Percentiles rank a stretch among this genome's conserved stretches.
Evolutionary conservation across 257 asterid species (phyloP).

Genomic region (Solanum ossicruentum): DNA sequence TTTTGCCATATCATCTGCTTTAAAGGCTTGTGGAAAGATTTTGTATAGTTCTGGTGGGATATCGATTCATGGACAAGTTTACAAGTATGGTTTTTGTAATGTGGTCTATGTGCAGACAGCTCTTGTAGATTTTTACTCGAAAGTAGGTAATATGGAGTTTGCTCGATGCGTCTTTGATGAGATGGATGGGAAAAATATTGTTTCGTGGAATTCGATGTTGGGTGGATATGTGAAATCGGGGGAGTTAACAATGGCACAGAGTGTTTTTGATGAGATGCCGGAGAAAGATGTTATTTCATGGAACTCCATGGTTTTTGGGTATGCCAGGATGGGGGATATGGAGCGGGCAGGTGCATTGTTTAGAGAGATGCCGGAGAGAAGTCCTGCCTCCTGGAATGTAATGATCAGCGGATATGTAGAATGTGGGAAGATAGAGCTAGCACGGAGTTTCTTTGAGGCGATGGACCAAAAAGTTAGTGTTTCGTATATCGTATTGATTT

Average conservation of each 20-base stretch:
- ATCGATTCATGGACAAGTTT: conserved; percentile 58
- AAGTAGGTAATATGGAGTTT: conserved; percentile 45
- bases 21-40: conserved; percentile 59
- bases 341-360: conserved; percentile 52
- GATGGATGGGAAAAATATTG: conserved; percentile 46
- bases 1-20: conserved; percentile 53
- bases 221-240: conserved; percentile 53
- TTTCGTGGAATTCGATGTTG: conserved; percentile 75
- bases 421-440: conserved; percentile 45
- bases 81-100: conserved; percentile 43
- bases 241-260: conserved; percentile 42
- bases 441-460: conserved; percentile 51
- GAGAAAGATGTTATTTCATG: conserved; percentile 57
- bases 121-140: conserved; percentile 61
- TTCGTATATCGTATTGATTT: conserved; percentile 62
- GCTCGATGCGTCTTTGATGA: conserved; percentile 60
- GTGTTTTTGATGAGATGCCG: conserved; percentile 66
- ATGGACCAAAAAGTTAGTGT: conserved; percentile 49
- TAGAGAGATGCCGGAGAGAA: conserved; percentile 53
- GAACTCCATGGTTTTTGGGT: conserved; percentile 70
- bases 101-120: conserved; percentile 72
- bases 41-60: conserved; percentile 27
- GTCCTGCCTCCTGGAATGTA: conserved; percentile 68
- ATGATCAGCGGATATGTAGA: conserved; percentile 56
- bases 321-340: conserved; percentile 38